Evolutionary conservation across 805 yeast species (phyloP).

Genomic region (Nematodospora valgi): DNA sequence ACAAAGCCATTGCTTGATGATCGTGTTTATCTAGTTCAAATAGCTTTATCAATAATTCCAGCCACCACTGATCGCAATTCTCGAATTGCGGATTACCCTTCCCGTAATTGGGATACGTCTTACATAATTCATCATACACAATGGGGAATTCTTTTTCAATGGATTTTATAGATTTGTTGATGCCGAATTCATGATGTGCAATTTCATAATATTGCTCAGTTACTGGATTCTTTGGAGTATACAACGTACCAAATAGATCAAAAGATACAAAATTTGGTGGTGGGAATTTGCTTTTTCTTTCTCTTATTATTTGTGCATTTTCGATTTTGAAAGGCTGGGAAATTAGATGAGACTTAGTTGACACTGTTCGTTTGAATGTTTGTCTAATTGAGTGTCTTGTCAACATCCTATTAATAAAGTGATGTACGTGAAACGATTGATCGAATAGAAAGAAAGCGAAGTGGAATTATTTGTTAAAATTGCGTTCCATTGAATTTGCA

Average conservation of each 20-base stretch:
- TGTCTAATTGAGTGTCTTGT: too few species aligned
- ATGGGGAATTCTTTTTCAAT: slow-evolving; percentile 23
- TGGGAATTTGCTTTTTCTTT: slow-evolving; percentile 23
- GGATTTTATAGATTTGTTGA: slow-evolving; percentile 25
- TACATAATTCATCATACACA: slow-evolving; percentile 33
- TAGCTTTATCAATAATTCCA: slow-evolving; percentile 40
- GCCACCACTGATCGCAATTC: slow-evolving; percentile 55
- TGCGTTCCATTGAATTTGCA: too few species aligned
- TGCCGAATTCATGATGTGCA: slow-evolving; percentile 41
- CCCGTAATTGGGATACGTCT: slow-evolving; percentile 61
- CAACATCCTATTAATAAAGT: too few species aligned
- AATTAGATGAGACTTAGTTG: slow-evolving; percentile 7
- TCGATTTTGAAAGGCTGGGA: slow-evolving; percentile 24
- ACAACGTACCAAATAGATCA: slow-evolving; percentile 68
- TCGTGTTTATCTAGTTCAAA: slow-evolving; percentile 32
- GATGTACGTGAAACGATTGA: too few species aligned
- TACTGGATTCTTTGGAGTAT: slow-evolving; percentile 53
- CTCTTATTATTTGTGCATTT: slow-evolving; percentile 22
- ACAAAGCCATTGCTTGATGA: slow-evolving; percentile 31
- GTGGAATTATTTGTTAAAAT: too few species aligned
- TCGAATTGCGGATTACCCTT: slow-evolving; percentile 26
- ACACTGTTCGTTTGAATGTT: slow-evolving; percentile 1
- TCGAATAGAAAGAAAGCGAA: too few species aligned
- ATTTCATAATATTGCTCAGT: slow-evolving; percentile 51
- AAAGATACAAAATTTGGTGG: slow-evolving; percentile 53